Evolutionary conservation across 108 stramenopile species (phyloP).

Genomic region (Nannochloropsis granulata): DNA sequence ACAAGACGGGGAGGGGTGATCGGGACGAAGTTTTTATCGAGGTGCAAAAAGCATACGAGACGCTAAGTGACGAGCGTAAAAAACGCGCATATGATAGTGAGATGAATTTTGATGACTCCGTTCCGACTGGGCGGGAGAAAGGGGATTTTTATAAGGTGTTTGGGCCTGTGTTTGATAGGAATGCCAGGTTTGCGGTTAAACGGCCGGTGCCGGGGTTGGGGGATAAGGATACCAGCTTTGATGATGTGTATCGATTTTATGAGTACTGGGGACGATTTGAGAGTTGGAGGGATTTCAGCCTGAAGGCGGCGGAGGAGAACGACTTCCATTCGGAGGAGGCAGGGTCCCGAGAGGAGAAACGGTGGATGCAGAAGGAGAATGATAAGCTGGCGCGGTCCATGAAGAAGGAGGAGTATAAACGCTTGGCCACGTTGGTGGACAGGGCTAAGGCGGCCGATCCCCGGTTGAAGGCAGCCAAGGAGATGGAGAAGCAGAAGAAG

Average conservation of each 20-base stretch:
- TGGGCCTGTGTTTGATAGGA: constrained; percentile 78
- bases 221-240: constrained; percentile 58
- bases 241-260: constrained; percentile 79
- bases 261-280: constrained; percentile 90
- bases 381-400: constrained; percentile 64
- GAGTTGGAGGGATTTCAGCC: constrained; percentile 84
- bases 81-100: constrained; percentile 77
- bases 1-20: constrained; percentile 21
- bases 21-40: constrained; percentile 60
- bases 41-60: constrained; percentile 87
- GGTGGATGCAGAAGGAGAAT: constrained; percentile 96
- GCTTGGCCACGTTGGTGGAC: constrained; percentile 74
- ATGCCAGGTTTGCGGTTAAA: constrained; percentile 69
- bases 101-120: constrained; percentile 80
- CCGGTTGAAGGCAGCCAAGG: constrained; percentile 54
- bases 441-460: constrained; percentile 84
- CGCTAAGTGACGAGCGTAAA: constrained; percentile 57
- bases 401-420: constrained; percentile 79
- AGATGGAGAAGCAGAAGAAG: constrained; percentile 30
- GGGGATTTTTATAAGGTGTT: constrained; percentile 49
- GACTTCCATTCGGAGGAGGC: constrained; percentile 58
- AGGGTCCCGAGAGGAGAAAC: constrained; percentile 75
- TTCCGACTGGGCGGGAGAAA: constrained; percentile 48
- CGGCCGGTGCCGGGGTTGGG: constrained; percentile 70
- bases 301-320: constrained; percentile 55